A percentile compares a stretch with the other conserved stretches of the same genome.
Evolutionary conservation across 2,329 filamentous ascomycete species (phyloP).

Genomic region (Phyllosticta paracitricarpa): DNA sequence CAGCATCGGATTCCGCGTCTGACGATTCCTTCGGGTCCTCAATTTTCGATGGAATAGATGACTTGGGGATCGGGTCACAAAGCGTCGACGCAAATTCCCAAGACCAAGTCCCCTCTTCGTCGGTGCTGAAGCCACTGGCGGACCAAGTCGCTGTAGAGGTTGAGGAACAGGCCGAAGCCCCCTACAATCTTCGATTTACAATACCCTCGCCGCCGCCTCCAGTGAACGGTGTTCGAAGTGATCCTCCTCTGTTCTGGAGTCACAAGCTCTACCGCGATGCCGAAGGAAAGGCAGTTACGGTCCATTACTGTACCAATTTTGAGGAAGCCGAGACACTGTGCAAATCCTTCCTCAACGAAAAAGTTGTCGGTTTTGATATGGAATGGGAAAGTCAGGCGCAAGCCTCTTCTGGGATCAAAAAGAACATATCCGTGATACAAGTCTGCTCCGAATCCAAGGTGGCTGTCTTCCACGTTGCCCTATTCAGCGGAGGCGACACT

Average conservation of each 20-base stretch:
- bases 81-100: background rate
- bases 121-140: background rate
- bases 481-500: constrained; percentile 36
- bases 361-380: constrained; percentile 76
- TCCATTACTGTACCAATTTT: constrained; percentile 68
- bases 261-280: constrained; percentile 56
- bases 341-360: constrained; percentile 56
- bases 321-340: constrained; percentile 57
- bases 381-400: constrained; percentile 60
- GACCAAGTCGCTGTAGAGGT: background rate
- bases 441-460: constrained; percentile 68
- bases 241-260: constrained; percentile 47
- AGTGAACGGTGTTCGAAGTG: background rate
- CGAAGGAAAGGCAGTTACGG: constrained; percentile 44
- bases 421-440: constrained; percentile 74
- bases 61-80: background rate
- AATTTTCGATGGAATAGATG: background rate
- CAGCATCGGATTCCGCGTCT: background rate
- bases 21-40: background rate
- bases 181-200: background rate
- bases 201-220: background rate
- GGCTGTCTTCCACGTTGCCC: constrained; percentile 69
- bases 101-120: background rate
- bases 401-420: constrained; percentile 42
- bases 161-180: background rate